These are phyloP conservation scores for Micractinium sp. DNA, from an alignment of 139 green algal species.

Conservation along the genomic window DNA sequence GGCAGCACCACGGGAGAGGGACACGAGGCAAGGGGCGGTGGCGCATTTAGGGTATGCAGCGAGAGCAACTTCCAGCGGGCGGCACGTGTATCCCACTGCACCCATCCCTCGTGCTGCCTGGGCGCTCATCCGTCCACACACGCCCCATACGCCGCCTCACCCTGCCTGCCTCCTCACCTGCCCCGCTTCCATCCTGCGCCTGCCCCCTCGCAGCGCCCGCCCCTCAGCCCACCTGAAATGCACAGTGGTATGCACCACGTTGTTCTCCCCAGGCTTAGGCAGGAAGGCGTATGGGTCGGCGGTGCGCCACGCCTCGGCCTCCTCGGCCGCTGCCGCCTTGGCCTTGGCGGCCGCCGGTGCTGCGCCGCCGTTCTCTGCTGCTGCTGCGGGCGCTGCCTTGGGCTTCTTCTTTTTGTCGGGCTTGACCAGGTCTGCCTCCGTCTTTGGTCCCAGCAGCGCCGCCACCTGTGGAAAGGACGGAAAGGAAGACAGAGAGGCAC, in stretches of 20 bases:
- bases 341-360: constrained; percentile 28
- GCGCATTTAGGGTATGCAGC: not conserved
- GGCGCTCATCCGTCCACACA: too few relatives aligned
- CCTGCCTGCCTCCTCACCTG: too few relatives aligned
- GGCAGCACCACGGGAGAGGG: not conserved
- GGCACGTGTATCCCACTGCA: too few relatives aligned
- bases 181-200: too few relatives aligned
- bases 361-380: constrained; percentile 7
- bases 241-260: constrained; percentile 77
- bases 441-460: constrained; percentile 87
- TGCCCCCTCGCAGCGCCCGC: too few relatives aligned
- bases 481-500: not conserved
- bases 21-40: not conserved
- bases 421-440: constrained; percentile 78
- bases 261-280: constrained; percentile 84
- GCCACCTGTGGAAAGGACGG: constrained; percentile 44
- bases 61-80: not conserved
- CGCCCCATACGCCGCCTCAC: too few relatives aligned
- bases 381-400: constrained; percentile 5
- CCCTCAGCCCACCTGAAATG: constrained; percentile 43
- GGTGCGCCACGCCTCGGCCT: constrained; percentile 33
- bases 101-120: too few relatives aligned
- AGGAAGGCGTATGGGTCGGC: constrained; percentile 89
- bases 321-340: not conserved
- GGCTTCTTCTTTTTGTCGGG: constrained; percentile 82